phyloP scores from a whole-genome alignment of 148 eudicot genomes.

The Arbutus unedo region DNA sequence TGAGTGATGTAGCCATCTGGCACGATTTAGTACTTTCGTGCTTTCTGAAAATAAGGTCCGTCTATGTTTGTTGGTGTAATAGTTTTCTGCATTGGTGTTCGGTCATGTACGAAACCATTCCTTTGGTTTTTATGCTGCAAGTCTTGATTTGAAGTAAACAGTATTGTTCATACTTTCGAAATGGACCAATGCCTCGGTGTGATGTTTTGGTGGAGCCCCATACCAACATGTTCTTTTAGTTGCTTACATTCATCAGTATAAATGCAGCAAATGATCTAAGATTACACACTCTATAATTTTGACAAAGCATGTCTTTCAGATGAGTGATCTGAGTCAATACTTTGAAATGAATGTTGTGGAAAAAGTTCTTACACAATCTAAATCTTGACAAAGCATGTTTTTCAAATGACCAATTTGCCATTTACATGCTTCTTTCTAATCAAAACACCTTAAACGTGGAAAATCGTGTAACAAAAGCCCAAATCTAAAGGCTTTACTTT shows the following conservation, averaged over 20 bases:
- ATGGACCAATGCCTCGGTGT: not conserved
- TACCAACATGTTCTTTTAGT: not conserved
- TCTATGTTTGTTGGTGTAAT: not conserved
- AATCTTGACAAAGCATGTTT: not conserved
- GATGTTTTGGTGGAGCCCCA: not conserved
- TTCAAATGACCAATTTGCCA: not conserved
- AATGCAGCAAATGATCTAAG: not conserved
- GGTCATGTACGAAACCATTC: not conserved
- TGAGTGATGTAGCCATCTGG: constrained; percentile 1
- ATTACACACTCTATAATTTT: not conserved
- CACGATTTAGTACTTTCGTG: not conserved
- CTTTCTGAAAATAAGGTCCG: not conserved
- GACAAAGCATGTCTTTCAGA: not conserved
- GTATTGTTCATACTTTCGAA: not conserved
- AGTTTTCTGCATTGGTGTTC: not conserved
- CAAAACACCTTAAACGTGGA: not conserved
- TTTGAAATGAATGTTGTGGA: not conserved
- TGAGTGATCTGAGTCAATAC: not conserved
- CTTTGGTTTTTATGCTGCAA: not conserved
- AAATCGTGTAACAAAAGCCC: not conserved
- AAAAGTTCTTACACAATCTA: not conserved
- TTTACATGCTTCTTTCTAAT: not conserved
- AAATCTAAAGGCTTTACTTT: not conserved
- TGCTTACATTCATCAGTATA: not conserved
- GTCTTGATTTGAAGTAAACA: not conserved